These are phyloP conservation scores for Arthrobotrys conoides DNA, from an alignment of 2,329 filamentous ascomycete species.

Conservation along the genomic window DNA sequence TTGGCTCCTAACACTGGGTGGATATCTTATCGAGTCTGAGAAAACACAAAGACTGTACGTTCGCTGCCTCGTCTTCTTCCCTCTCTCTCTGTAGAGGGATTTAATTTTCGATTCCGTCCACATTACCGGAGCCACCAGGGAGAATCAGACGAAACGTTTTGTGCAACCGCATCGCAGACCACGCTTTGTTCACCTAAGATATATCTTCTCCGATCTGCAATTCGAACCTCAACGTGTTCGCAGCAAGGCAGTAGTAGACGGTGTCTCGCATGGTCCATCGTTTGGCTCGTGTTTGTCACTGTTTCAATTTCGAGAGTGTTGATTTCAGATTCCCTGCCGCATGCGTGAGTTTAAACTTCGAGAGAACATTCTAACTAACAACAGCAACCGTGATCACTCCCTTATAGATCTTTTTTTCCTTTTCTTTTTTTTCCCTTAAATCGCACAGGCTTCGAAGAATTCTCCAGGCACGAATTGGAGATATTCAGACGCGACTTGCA, in stretches of 20 bases:
- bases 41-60: constrained; percentile 32
- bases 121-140: constrained; percentile 17
- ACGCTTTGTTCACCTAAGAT: constrained; percentile 15
- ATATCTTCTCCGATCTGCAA: constrained; percentile 1
- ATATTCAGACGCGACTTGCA: constrained; percentile 32
- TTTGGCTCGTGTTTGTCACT: constrained; percentile 15
- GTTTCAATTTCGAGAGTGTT: constrained; percentile 19
- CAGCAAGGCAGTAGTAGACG: constrained; percentile 13
- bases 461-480: constrained; percentile 19
- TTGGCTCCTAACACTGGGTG: constrained; percentile 2
- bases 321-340: constrained; percentile 7
- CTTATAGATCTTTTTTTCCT: constrained; percentile 1
- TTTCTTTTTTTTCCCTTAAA: neutral
- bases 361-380: constrained; percentile 18
- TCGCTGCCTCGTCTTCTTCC: constrained; percentile 15
- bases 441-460: constrained; percentile 10
- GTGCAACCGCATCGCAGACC: constrained; percentile 55
- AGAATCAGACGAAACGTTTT: constrained; percentile 36
- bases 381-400: constrained; percentile 2
- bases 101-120: constrained; percentile 27
- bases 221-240: constrained; percentile 59
- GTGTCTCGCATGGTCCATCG: neutral
- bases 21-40: constrained; percentile 1
- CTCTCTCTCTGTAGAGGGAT: constrained; percentile 10
- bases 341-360: constrained; percentile 23